Percentiles rank a stretch among this genome's conserved stretches.
These are phyloP conservation scores for Rubus parviflorus DNA, from an alignment of 306 rosid species.

Conservation along the genomic window DNA sequence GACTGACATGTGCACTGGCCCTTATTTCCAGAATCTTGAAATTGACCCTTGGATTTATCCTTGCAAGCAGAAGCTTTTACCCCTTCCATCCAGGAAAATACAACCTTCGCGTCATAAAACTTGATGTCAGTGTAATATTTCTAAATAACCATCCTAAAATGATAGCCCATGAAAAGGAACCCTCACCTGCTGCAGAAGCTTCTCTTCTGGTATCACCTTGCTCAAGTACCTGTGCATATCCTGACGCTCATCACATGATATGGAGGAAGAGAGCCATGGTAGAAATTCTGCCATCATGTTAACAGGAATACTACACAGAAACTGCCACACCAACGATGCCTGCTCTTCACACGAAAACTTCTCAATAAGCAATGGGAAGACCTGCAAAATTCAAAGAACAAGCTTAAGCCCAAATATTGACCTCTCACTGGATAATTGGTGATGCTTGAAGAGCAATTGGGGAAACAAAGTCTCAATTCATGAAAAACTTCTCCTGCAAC, in stretches of 20 bases:
- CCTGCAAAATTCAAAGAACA: constrained; percentile 52
- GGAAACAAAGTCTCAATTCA: background rate
- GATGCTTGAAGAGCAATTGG: background rate
- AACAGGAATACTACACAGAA: constrained; percentile 92
- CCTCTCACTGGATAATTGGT: too few relatives aligned
- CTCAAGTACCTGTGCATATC: constrained; percentile 65
- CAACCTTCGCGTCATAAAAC: constrained; percentile 54
- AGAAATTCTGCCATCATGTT: constrained; percentile 84
- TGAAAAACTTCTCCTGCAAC: background rate
- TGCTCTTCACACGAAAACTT: constrained; percentile 82
- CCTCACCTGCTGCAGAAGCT: constrained; percentile 86
- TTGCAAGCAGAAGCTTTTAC: constrained; percentile 24
- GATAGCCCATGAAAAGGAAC: constrained; percentile 6
- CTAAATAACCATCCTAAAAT: constrained; percentile 5
- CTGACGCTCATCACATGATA: constrained; percentile 73
- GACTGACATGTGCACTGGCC: constrained; percentile 26
- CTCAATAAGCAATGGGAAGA: constrained; percentile 87
- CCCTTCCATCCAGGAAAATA: constrained; percentile 86
- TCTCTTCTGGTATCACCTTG: constrained; percentile 78
- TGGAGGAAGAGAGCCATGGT: constrained; percentile 82
- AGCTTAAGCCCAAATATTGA: background rate
- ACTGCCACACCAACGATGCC: constrained; percentile 89
- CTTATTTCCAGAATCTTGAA: constrained; percentile 40
- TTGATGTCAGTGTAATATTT: constrained; percentile 13
- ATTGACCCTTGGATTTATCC: constrained; percentile 21